Evolutionary conservation across 2,329 filamentous ascomycete genomes (phyloP).

Genomic region (Colletotrichum somersetense): DNA sequence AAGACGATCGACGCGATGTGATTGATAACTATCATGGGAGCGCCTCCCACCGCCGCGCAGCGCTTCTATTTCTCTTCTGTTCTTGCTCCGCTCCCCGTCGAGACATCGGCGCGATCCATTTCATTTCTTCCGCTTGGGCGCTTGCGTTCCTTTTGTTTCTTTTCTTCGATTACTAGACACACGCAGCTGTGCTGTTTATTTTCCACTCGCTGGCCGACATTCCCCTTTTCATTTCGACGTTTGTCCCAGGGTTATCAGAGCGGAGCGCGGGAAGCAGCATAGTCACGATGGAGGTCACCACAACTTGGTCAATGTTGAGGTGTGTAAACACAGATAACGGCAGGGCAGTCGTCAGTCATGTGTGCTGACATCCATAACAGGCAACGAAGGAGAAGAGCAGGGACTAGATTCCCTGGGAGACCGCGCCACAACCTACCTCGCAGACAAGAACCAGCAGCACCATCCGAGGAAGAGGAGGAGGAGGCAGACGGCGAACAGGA

Average conservation of each 20-base stretch:
- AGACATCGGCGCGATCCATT: constrained; percentile 14
- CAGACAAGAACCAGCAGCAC: not conserved
- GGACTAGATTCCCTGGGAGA: constrained; percentile 28
- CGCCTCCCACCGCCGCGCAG: not conserved
- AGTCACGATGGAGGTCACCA: constrained; percentile 27
- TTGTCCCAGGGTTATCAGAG: not conserved
- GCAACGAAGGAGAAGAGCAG: constrained; percentile 30
- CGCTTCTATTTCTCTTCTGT: not conserved
- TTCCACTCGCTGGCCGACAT: constrained; percentile 21
- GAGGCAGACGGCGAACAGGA: constrained; percentile 31
- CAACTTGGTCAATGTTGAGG: constrained; percentile 32
- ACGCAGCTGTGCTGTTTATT: constrained; percentile 32
- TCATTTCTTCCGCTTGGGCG: constrained; percentile 15
- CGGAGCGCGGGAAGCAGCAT: not conserved
- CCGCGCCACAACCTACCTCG: constrained; percentile 31
- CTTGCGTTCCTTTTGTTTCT: constrained; percentile 16
- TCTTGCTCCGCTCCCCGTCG: constrained; percentile 7
- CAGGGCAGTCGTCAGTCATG: no score
- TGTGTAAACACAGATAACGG: not conserved
- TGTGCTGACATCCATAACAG: constrained; percentile 5
- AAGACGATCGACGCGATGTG: constrained; percentile 3
- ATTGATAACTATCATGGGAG: constrained; percentile 23
- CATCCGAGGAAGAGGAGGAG: constrained; percentile 1
- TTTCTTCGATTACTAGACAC: not conserved
- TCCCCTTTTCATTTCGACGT: not conserved